Evolutionary conservation across 805 yeast species (phyloP).

Genomic region (Hanseniaspora clermontiae): DNA sequence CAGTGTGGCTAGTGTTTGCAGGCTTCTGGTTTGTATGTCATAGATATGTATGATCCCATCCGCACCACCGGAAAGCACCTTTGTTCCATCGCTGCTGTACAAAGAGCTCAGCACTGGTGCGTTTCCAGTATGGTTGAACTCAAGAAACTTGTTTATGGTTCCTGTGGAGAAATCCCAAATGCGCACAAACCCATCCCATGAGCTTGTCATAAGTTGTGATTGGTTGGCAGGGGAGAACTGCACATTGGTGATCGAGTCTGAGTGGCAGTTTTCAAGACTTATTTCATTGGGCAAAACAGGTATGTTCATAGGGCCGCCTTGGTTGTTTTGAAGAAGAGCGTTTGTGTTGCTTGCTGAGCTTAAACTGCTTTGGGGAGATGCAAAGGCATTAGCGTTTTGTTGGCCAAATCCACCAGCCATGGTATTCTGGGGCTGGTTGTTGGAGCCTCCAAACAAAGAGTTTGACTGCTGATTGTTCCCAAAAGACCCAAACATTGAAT

Average conservation of each 20-base stretch:
- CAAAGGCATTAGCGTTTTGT: constrained; percentile 6
- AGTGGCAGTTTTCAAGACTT: constrained; percentile 68
- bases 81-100: constrained; percentile 53
- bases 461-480: neutral
- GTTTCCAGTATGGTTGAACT: constrained; percentile 3
- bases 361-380: neutral
- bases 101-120: constrained; percentile 6
- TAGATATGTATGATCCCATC: constrained; percentile 78
- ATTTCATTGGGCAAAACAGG: constrained; percentile 50
- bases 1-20: constrained; percentile 75
- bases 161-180: constrained; percentile 79
- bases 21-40: constrained; percentile 72
- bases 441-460: neutral
- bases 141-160: constrained; percentile 36
- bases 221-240: constrained; percentile 82
- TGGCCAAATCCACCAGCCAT: neutral
- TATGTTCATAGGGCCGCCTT: constrained; percentile 26
- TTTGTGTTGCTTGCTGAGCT: neutral
- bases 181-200: constrained; percentile 93
- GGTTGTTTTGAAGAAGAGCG: constrained; percentile 18
- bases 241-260: constrained; percentile 74
- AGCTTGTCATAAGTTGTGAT: constrained; percentile 55
- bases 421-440: neutral
- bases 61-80: constrained; percentile 78
- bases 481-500: neutral